Evolutionary conservation across 78 protist species (phyloP), one percentile per base, ranked within the genome.

Genomic region (Pigoraptor vietnamica): DNA sequence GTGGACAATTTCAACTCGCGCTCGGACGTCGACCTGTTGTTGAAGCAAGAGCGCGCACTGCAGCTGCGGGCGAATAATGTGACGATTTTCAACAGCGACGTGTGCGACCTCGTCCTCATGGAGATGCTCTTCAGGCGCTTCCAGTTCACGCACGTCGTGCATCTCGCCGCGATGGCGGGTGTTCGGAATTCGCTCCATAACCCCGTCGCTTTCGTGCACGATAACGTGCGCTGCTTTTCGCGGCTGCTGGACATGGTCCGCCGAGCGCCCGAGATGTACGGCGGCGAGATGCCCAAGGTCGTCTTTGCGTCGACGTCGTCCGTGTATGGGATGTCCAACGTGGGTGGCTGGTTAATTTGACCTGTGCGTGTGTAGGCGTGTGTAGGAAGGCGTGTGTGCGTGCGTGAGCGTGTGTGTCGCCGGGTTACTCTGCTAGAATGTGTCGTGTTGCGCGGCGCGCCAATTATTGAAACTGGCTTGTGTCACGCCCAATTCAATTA

Each of bases 141-240:
- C 86, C 1, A 67, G 0, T 40, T 93, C 29, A 92, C 93, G 0
- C 94, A 95, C 90, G 91, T 93, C 9, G 93, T 88, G 10, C 95
- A 95, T 89, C 87, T 95, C 0, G 96, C 96, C 9, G 96, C 96
- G 2, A 95, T 93, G 89, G 95, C 96, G 24, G 96, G 96, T 29
- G 95, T 95, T 24, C 93, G 94, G 23, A 90, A 92, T 79, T 91
- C 95, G 32, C 90, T 95, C 79, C 39, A 82, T 37, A 24, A 95
- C 40, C 96, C 96, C 23, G 40, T 82, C 2, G 92, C 90, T 1
- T 95, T 93, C 88, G 89, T 95, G 0, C 79, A 36, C 38, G 48
- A 88, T 25, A 95, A 95, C 89, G 94, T 94, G 24, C n/a, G 2
- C 24, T 92, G 96, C 94, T 92, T 92, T 84, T 36, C 37, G 23